These are phyloP conservation scores for Candida manassasensis DNA, from an alignment of 805 yeast genomes.

Conservation along the genomic window DNA sequence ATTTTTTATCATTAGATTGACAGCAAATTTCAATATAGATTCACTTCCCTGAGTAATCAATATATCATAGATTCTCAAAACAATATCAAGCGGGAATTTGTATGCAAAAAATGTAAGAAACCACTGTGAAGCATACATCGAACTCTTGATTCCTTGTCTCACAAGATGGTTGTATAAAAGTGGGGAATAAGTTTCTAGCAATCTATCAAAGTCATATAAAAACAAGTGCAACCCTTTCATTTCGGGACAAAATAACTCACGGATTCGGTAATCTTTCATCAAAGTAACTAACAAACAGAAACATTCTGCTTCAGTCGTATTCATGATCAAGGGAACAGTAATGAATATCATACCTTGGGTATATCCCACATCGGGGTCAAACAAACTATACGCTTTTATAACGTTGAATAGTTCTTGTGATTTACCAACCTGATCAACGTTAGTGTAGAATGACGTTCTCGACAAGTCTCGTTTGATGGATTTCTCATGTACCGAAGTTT, in stretches of 20 bases:
- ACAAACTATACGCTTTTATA: slow-evolving; percentile 76
- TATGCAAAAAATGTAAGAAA: slow-evolving; percentile 92
- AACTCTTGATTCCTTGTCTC: slow-evolving; percentile 82
- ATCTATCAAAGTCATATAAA: slow-evolving; percentile 85
- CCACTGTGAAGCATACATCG: slow-evolving; percentile 99
- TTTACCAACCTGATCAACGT: slow-evolving; percentile 49
- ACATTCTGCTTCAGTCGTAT: slow-evolving; percentile 78
- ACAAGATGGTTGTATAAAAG: slow-evolving; percentile 66
- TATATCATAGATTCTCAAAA: slow-evolving; percentile 80
- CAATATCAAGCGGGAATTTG: slow-evolving; percentile 87
- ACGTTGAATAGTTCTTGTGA: slow-evolving; percentile 65
- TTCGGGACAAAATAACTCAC: slow-evolving; percentile 75
- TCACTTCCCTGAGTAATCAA: slow-evolving; percentile 90
- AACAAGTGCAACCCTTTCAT: slow-evolving; percentile 90
- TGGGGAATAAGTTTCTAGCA: slow-evolving; percentile 75
- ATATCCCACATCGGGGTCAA: slow-evolving; percentile 92
- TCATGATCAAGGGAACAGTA: slow-evolving; percentile 76
- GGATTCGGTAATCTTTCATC: slow-evolving; percentile 80
- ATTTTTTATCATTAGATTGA: slow-evolving; percentile 72
- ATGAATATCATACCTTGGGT: slow-evolving; percentile 98
- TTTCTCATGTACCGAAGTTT: slow-evolving; percentile 60
- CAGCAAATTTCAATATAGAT: slow-evolving; percentile 76
- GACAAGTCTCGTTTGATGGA: slow-evolving; percentile 77
- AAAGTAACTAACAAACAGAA: slow-evolving; percentile 75
- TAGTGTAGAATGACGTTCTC: slow-evolving; percentile 77